Percentiles rank a stretch among this genome's conserved stretches.
phyloP scores from a whole-genome alignment of 306 rosid genomes.

The Sicyos baderoa region DNA sequence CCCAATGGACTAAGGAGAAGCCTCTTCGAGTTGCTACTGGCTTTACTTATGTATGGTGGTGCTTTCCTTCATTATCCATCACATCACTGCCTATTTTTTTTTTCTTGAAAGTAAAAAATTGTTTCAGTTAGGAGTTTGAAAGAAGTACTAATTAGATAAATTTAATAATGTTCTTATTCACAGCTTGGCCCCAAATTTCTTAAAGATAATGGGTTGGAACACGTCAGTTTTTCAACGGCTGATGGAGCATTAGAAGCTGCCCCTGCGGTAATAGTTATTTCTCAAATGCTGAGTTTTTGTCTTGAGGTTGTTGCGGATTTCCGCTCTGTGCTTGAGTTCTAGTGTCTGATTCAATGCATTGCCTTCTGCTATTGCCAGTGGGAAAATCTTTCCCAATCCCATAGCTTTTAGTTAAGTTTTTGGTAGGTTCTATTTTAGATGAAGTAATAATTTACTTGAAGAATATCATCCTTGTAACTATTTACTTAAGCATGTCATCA shows the following conservation, averaged over 20 bases:
- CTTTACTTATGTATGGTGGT: constrained; percentile 57
- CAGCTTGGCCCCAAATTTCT: constrained; percentile 92
- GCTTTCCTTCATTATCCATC: constrained; percentile 14
- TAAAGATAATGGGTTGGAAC: constrained; percentile 64
- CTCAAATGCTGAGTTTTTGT: background rate
- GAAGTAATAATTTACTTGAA: background rate
- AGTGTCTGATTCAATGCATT: background rate
- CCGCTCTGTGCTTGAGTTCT: background rate
- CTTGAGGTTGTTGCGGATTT: background rate
- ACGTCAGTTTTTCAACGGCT: constrained; percentile 77
- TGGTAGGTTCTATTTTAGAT: background rate
- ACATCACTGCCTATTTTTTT: background rate
- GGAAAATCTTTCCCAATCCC: background rate
- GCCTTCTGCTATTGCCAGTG: background rate
- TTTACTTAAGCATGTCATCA: background rate
- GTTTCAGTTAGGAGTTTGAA: constrained; percentile 9
- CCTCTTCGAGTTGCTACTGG: constrained; percentile 95
- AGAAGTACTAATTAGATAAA: background rate
- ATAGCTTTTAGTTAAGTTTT: constrained; percentile 1
- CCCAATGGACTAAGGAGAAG: constrained; percentile 69
- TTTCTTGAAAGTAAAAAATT: constrained; percentile 1
- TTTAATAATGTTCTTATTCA: constrained; percentile 15
- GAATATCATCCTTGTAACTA: background rate
- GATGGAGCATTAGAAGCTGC: constrained; percentile 99
- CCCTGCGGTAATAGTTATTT: constrained; percentile 61